phyloP scores from a whole-genome alignment of 495 filamentous ascomycete genomes.

The Penicillium egyptiacum region DNA sequence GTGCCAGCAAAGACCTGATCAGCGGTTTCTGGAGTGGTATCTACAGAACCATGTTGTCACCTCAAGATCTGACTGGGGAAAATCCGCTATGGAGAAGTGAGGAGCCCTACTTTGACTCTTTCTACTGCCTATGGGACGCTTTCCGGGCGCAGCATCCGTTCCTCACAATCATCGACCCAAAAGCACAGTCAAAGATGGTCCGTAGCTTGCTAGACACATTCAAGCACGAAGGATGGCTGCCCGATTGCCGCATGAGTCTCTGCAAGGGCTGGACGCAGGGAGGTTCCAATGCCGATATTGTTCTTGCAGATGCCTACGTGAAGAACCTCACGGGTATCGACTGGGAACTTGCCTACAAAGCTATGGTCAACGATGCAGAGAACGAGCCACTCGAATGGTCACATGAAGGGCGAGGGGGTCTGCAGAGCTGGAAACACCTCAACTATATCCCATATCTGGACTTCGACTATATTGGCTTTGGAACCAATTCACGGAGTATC shows the following conservation, averaged over 20 bases:
- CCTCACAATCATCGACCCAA: slow-evolving; percentile 67
- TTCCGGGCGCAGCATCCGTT: slow-evolving; percentile 71
- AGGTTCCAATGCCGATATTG: slow-evolving; percentile 73
- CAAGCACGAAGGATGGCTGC: slow-evolving; percentile 65
- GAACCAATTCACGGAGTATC: slow-evolving; percentile 68
- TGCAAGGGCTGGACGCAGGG: slow-evolving; percentile 76
- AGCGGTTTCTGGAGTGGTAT: slow-evolving; percentile 69
- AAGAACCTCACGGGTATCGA: slow-evolving; percentile 67
- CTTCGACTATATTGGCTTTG: slow-evolving; percentile 67
- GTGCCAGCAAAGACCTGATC: slow-evolving; percentile 52
- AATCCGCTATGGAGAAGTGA: slow-evolving; percentile 69
- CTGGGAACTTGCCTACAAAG: slow-evolving; percentile 68
- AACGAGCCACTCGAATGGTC: slow-evolving; percentile 74
- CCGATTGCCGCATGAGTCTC: slow-evolving; percentile 66
- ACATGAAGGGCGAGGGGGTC: slow-evolving; percentile 66
- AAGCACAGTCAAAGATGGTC: slow-evolving; percentile 62
- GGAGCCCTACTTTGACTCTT: slow-evolving; percentile 78
- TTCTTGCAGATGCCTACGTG: slow-evolving; percentile 66
- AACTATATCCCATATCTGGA: slow-evolving; percentile 70
- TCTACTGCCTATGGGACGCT: slow-evolving; percentile 75
- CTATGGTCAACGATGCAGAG: slow-evolving; percentile 74
- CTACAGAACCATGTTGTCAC: slow-evolving; percentile 71
- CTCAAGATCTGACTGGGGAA: slow-evolving; percentile 76
- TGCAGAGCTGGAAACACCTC: slow-evolving; percentile 66
- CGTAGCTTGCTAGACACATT: slow-evolving; percentile 72